A percentile compares a stretch with the other conserved stretches of the same genome.
phyloP scores from a whole-genome alignment of 164 flowering plant species.

The Euptelea pleiosperma region DNA sequence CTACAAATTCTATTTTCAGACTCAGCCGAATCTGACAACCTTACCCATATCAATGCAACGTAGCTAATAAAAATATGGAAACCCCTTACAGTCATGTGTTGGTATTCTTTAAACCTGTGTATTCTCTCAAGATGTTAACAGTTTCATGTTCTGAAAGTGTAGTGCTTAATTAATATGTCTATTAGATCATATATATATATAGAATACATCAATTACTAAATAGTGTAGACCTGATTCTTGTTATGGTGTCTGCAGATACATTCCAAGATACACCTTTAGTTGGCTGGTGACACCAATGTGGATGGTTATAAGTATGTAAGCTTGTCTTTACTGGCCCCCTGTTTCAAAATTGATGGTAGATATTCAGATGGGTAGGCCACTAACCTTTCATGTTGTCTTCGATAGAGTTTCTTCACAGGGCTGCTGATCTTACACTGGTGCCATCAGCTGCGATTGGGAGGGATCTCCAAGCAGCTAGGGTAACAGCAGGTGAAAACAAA shows the following conservation, averaged over 20 bases:
- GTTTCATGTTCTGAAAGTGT: neutral
- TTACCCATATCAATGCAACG: too few species aligned
- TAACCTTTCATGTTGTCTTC: constrained; percentile 11
- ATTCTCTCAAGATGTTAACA: neutral
- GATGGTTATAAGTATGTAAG: constrained; percentile 78
- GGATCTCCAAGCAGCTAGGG: constrained; percentile 71
- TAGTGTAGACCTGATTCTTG: neutral
- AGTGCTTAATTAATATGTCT: too few species aligned
- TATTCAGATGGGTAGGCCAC: constrained; percentile 7
- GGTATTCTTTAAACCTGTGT: too few species aligned
- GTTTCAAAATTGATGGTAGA: neutral
- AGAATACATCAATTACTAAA: neutral
- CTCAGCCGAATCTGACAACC: too few species aligned
- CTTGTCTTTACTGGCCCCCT: neutral
- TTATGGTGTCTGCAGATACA: constrained; percentile 57
- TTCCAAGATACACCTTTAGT: constrained; percentile 97
- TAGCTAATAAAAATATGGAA: too few species aligned
- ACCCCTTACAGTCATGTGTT: too few species aligned
- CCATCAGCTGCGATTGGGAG: constrained; percentile 88
- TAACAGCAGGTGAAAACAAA: constrained; percentile 62
- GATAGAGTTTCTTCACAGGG: constrained; percentile 89
- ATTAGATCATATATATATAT: too few species aligned
- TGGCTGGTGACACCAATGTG: constrained; percentile 99
- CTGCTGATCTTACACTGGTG: constrained; percentile 96
- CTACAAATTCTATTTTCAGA: too few species aligned